Base-by-base conservation (phyloP, 2,329 filamentous ascomycete species). In the Xylaria sp. region DNA sequence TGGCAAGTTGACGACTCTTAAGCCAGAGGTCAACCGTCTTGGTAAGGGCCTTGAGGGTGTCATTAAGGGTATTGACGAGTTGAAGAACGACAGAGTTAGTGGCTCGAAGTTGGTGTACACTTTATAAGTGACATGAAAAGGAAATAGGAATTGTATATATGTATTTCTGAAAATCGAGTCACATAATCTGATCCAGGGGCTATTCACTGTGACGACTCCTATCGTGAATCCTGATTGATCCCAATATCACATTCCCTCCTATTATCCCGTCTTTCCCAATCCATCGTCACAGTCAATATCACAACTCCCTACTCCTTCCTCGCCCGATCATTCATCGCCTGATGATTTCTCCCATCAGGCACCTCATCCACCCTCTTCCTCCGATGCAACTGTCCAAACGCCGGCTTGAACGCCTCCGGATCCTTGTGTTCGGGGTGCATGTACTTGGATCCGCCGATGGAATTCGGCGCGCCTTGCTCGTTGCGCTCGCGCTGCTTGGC, bases 81-180 rank as follows among this genome's bases (percentile, higher is more conserved):
- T 75, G 59, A 65, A 63, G 50, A 64, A 70, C 3, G 70, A 68
- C 0, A 68, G 71, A 65, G 70, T 79, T 30, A 78, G 75, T 56
- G 77, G 73, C 6, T 71, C 72, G 18, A 80, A 80, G 71, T 67
- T 80, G 54, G 78, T 80, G 1, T 79, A 78, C 63, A 76, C 74
- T 7, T 57, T 76, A 61, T 76, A 56, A 62, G 30, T 2, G 19
- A 52, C 11, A 11, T 19, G 6, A 46, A 10, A 3, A 6, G 13
- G 8, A 13, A 34, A 16, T 23, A 11, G 16, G 46, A 4, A 35
- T 16, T 16, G 10, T 10, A 10, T 16, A 6, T 19, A 51, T 51
- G 34, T 19, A 23, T 30, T 23, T 23, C 34, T 34, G 10, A 10
- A 30, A 11, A 51, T 35, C 30, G 30, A n/a, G 18, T 35, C 19